A percentile compares a stretch with the other conserved stretches of the same genome.
Conservation (phyloP, 1,284 basidiomycete species). For the Ustilago tritici region DNA sequence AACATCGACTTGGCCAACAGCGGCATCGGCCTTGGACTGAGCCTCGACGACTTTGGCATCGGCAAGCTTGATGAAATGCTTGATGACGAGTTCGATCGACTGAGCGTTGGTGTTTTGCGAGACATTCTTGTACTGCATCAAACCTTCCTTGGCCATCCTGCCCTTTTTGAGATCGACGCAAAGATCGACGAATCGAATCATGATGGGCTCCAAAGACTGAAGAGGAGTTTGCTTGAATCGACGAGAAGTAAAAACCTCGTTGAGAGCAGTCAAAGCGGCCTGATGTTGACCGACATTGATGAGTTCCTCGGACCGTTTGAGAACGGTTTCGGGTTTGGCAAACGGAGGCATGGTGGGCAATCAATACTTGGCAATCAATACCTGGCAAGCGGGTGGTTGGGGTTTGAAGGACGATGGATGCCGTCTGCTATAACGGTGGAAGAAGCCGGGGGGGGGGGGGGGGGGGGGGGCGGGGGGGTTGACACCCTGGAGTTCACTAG, state of each 20-base stretch:
- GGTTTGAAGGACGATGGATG: conserved; percentile 9
- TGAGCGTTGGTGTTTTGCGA: conserved; percentile 87
- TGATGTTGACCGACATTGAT: conserved; percentile 88
- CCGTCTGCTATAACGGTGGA: conserved; percentile 45
- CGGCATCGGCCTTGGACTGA: conserved; percentile 67
- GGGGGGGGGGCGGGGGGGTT: neutral
- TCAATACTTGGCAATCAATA: no score
- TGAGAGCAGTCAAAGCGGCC: conserved; percentile 87
- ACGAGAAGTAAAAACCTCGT: conserved; percentile 92
- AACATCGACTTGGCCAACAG: conserved; percentile 69
- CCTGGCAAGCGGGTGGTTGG: neutral
- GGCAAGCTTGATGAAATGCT: conserved; percentile 86
- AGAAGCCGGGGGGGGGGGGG: neutral
- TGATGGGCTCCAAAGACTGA: conserved; percentile 91
- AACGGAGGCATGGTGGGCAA: conserved; percentile 77
- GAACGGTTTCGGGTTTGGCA: conserved; percentile 88
- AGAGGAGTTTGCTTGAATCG: conserved; percentile 93
- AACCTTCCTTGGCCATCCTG: conserved; percentile 90
- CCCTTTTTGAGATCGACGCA: conserved; percentile 96
- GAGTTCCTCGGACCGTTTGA: conserved; percentile 89
- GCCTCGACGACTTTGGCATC: conserved; percentile 77
- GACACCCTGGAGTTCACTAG: conserved; percentile 50
- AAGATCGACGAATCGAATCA: conserved; percentile 88
- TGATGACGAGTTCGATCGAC: conserved; percentile 92
- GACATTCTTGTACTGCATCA: conserved; percentile 82